Evolutionary conservation across 495 filamentous ascomycete genomes (phyloP), one percentile per base, ranked within the genome.

Genomic region (Sporormia fimetaria): DNA sequence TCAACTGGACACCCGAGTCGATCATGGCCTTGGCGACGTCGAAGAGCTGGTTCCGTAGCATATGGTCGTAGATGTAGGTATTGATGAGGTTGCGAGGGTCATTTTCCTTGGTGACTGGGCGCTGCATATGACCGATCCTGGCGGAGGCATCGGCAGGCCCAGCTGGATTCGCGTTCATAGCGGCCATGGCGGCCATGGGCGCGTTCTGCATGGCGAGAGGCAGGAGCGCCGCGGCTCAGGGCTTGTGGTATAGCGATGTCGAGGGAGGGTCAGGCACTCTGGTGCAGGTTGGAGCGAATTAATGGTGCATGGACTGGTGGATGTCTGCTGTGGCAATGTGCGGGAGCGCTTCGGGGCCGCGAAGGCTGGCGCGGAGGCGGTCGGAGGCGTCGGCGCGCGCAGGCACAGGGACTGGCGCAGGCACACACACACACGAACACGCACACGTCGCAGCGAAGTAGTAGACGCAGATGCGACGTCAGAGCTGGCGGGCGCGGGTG

Each of bases 21-120:
- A 83, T 60, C 26, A 95, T 65, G 12, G 76, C 70, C 51, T 79
- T 74, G 41, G 90, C 90, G 49, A 78, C 77, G 36, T 87, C 80
- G 52, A 74, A 79, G 68, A 92, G 80, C 37, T 72, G 71, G 59
- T 83, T 80, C 55, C 80, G 81, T 26, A 94, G 62, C 41, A 98
- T 87, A 59, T 96, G 95, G 53, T 94, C 87, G 67, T 96, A 96
- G 44, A 98, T 98, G 58, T 88, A 94, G 2, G 86, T 94, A 64
- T 96, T 92, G 21, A 96, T 76, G 17, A 43, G 42, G 20, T 35
- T 30, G 30, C 29, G 35, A 12, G 33, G 39, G 16, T 47, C 39
- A 18, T 33, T 35, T 18, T 27, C 25, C 12, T 10, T 27, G 6
- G 2, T 18, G 10, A 27, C 49, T 24, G 22, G 38, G 16, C 25